Percentiles rank a stretch among this genome's conserved stretches.
phyloP scores from a whole-genome alignment of 495 filamentous ascomycete genomes.

The Arthonia radiata region DNA sequence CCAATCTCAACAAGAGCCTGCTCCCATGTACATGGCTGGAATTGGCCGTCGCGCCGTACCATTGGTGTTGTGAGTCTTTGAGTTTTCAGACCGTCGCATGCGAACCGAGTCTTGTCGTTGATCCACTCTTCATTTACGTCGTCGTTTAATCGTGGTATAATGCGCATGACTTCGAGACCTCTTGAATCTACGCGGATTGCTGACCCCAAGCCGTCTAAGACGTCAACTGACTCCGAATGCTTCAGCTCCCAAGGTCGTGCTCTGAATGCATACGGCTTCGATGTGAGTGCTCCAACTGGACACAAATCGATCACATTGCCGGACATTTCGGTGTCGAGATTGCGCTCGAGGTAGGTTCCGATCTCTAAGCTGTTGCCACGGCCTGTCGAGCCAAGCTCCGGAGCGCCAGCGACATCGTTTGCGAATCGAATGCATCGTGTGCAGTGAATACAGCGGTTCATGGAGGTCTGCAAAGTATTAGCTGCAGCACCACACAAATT shows the following conservation, averaged over 20 bases:
- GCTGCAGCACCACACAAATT: background rate
- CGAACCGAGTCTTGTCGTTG: constrained; percentile 91
- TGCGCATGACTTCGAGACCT: constrained; percentile 89
- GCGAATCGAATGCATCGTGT: constrained; percentile 93
- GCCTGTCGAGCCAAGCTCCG: constrained; percentile 79
- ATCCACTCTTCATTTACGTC: constrained; percentile 99
- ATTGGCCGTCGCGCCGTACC: constrained; percentile 66
- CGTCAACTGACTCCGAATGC: constrained; percentile 80
- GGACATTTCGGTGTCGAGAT: constrained; percentile 78
- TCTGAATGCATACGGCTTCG: constrained; percentile 93
- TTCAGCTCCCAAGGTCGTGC: constrained; percentile 91
- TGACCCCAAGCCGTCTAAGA: constrained; percentile 76
- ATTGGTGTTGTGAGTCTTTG: constrained; percentile 82
- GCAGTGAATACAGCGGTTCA: constrained; percentile 99
- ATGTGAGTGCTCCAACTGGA: constrained; percentile 85
- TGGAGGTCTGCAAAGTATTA: constrained; percentile 41
- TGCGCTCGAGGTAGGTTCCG: constrained; percentile 84
- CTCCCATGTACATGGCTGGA: constrained; percentile 80
- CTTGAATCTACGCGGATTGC: constrained; percentile 81
- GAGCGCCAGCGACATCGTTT: constrained; percentile 88
- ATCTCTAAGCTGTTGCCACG: constrained; percentile 95
- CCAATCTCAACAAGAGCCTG: constrained; percentile 72
- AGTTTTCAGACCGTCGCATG: constrained; percentile 89
- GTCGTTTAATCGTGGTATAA: constrained; percentile 79
- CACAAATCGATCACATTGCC: constrained; percentile 96